phyloP scores from a whole-genome alignment of 2,329 filamentous ascomycete species.

The Verticillium zaregamsianum region DNA sequence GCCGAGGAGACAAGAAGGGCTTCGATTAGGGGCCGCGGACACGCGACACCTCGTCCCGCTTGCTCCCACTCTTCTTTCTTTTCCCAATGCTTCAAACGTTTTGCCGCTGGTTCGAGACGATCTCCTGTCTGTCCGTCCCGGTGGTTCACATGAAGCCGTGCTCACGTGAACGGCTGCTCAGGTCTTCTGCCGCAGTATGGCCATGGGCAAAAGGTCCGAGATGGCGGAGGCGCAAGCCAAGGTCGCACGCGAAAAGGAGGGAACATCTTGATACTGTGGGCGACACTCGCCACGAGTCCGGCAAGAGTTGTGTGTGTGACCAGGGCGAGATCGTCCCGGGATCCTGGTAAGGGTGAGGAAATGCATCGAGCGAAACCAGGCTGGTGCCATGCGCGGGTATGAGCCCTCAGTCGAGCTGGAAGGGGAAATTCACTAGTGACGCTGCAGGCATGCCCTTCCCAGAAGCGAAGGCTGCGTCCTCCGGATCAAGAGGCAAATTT shows the following conservation, averaged over 20 bases:
- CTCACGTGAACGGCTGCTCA: background rate
- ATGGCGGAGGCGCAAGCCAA: background rate
- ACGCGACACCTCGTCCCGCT: background rate
- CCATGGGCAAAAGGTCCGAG: background rate
- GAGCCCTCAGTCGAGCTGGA: no score
- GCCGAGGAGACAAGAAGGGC: slow-evolving; percentile 1
- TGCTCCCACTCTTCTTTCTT: background rate
- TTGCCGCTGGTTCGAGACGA: background rate
- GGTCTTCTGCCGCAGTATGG: background rate
- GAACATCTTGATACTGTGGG: background rate
- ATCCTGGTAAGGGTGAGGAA: background rate
- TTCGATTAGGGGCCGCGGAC: slow-evolving; percentile 4
- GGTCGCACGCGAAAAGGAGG: background rate
- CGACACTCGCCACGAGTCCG: background rate
- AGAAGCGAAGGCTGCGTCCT: no score
- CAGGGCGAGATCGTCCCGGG: background rate
- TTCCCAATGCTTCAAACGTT: background rate
- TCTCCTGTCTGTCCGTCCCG: background rate
- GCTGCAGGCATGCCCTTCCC: no score
- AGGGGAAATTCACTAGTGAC: no score
- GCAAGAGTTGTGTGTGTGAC: background rate
- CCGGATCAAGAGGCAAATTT: no score
- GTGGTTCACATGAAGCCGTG: background rate
- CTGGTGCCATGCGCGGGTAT: no score
- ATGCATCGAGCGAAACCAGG: no score